Percentiles rank a stretch among this genome's conserved stretches.
Conservation (phyloP, 2,329 filamentous ascomycete species). For the Aspergillus tamarii region DNA sequence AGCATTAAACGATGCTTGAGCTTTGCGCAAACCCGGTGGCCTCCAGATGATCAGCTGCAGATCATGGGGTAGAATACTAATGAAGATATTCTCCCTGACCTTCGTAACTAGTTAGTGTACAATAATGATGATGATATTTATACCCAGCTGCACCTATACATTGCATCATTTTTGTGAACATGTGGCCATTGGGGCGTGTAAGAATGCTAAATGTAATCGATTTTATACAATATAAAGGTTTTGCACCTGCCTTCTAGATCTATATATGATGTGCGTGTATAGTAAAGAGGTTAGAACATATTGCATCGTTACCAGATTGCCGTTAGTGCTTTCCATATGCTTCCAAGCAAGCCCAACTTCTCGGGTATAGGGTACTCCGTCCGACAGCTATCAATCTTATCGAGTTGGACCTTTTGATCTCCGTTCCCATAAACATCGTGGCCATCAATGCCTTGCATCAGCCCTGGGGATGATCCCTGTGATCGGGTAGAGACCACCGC, state of each 20-base stretch:
- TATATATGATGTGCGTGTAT: neutral
- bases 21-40: slow-evolving; percentile 96
- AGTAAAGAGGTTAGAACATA: neutral
- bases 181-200: neutral
- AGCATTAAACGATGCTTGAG: slow-evolving; percentile 97
- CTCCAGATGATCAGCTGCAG: slow-evolving; percentile 87
- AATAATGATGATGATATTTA: slow-evolving; percentile 12
- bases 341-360: neutral
- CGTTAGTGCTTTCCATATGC: slow-evolving; percentile 1
- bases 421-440: slow-evolving; percentile 28
- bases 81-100: neutral
- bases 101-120: neutral
- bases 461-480: slow-evolving; percentile 29
- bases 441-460: slow-evolving; percentile 45
- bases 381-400: slow-evolving; percentile 3
- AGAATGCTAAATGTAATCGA: neutral
- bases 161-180: neutral
- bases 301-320: neutral
- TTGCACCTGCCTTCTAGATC: neutral
- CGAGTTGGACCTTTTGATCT: neutral
- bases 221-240: neutral
- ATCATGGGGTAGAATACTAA: slow-evolving; percentile 79
- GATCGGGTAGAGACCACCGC: slow-evolving; percentile 11
- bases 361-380: neutral
- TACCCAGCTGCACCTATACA: slow-evolving; percentile 8